Evolutionary conservation across 2,329 filamentous ascomycete genomes (phyloP).

Genomic region (Fusarium sp.): DNA sequence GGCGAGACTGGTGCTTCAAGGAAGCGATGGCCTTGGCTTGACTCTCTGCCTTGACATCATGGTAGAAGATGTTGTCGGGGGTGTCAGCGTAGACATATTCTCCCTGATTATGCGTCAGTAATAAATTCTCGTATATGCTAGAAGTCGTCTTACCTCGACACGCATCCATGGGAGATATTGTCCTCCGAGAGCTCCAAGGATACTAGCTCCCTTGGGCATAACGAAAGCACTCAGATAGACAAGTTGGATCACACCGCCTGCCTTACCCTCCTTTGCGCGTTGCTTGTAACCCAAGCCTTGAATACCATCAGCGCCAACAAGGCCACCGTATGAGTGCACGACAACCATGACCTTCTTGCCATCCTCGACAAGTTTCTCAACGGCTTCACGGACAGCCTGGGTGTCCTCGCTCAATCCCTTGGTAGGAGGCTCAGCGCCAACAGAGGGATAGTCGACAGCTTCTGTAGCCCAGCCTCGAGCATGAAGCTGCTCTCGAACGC

Average conservation of each 20-base stretch:
- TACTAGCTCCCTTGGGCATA: background rate
- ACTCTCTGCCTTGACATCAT: background rate
- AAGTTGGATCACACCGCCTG: constrained; percentile 2
- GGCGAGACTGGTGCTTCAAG: constrained; percentile 11
- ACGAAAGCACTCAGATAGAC: constrained; percentile 8
- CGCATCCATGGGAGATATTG: constrained; percentile 22
- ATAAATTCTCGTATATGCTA: rapidly evolving
- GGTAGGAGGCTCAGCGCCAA: constrained; percentile 14
- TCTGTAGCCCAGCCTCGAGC: constrained; percentile 3
- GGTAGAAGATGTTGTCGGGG: constrained; percentile 4
- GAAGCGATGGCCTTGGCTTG: background rate
- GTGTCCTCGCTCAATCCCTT: background rate
- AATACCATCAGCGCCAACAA: constrained; percentile 5
- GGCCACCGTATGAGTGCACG: constrained; percentile 12
- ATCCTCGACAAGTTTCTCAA: background rate
- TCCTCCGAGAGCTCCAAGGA: background rate
- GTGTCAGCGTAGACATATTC: constrained; percentile 13
- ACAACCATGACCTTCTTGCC: constrained; percentile 16
- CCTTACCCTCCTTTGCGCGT: constrained; percentile 5
- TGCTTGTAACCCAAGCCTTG: constrained; percentile 13
- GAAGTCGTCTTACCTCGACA: background rate
- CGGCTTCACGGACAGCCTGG: background rate
- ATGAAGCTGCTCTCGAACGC: background rate
- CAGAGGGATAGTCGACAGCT: constrained; percentile 15
- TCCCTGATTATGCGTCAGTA: background rate